Conservation (phyloP, 2,329 filamentous ascomycete species). For the Plenodomus tracheiphilus region DNA sequence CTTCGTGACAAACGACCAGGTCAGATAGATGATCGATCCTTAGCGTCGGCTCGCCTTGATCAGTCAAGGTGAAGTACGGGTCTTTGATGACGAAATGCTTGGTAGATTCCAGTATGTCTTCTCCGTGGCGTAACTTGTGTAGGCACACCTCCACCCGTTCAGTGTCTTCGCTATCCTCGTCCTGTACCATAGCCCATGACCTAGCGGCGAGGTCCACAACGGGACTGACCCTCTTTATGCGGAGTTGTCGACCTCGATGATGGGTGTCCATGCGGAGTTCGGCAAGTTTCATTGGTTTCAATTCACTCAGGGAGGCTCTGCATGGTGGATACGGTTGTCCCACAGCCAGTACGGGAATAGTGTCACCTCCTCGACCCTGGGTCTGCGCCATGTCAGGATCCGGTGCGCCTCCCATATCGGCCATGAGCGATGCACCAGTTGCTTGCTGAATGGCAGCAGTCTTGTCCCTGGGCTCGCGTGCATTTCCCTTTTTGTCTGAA, state of each 20-base stretch:
- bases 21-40: slow-evolving; percentile 60
- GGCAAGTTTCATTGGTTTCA: slow-evolving; percentile 34
- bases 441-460: slow-evolving; percentile 27
- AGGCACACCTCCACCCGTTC: slow-evolving; percentile 33
- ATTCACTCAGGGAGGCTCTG: slow-evolving; percentile 11
- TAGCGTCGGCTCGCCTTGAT: slow-evolving; percentile 49
- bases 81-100: slow-evolving; percentile 56
- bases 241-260: slow-evolving; percentile 44
- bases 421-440: slow-evolving; percentile 36
- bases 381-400: slow-evolving; percentile 23
- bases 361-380: slow-evolving; percentile 18
- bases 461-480: slow-evolving; percentile 24
- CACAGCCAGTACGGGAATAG: slow-evolving; percentile 25
- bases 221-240: slow-evolving; percentile 38
- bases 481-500: slow-evolving; percentile 17
- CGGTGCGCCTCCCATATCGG: slow-evolving; percentile 33
- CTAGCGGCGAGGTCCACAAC: slow-evolving; percentile 35
- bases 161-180: slow-evolving; percentile 45
- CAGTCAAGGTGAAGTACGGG: slow-evolving; percentile 54
- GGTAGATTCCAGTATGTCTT: slow-evolving; percentile 41
- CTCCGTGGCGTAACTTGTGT: slow-evolving; percentile 29
- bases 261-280: slow-evolving; percentile 47
- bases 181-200: slow-evolving; percentile 37
- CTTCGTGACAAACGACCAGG: slow-evolving; percentile 44
- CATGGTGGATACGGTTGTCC: slow-evolving; percentile 32